These are phyloP conservation scores for Vitis riparia DNA, from an alignment of 164 flowering plant species.

Conservation along the genomic window DNA sequence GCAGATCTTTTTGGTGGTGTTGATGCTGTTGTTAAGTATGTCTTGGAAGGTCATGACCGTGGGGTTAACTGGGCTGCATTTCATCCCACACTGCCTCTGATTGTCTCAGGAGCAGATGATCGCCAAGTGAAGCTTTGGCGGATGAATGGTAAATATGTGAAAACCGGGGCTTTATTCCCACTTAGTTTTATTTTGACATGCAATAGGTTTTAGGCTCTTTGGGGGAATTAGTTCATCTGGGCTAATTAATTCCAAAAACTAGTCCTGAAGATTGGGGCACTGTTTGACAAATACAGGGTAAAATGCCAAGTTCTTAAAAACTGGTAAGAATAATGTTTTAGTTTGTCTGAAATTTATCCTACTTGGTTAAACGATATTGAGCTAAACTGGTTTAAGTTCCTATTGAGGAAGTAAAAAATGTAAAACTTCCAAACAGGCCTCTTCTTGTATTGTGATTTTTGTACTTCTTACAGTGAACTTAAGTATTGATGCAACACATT, in stretches of 20 bases:
- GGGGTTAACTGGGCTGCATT: conserved; percentile 98
- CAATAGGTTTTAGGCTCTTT: background rate
- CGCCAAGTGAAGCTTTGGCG: conserved; percentile 97
- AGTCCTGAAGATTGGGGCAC: background rate
- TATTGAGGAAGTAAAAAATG: background rate
- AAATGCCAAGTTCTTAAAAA: background rate
- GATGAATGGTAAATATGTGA: conserved; percentile 72
- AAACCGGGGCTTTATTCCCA: background rate
- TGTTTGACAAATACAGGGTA: background rate
- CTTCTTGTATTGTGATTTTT: background rate
- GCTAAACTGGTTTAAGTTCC: background rate
- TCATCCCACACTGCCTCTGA: conserved; percentile 83
- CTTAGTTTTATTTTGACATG: background rate
- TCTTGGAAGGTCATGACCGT: conserved; percentile 79
- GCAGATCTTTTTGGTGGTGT: conserved; percentile 92
- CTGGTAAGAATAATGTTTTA: background rate
- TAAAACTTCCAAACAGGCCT: background rate
- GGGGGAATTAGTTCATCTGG: background rate
- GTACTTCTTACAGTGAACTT: background rate
- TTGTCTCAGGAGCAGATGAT: conserved; percentile 92
- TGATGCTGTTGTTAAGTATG: conserved; percentile 94
- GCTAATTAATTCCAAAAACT: no score
- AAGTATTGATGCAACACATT: background rate
- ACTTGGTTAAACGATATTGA: background rate
- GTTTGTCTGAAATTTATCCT: conserved; percentile 1